Evolutionary conservation across 352 stramenopile genomes (phyloP).

Genomic region (Discostella stelligera): DNA sequence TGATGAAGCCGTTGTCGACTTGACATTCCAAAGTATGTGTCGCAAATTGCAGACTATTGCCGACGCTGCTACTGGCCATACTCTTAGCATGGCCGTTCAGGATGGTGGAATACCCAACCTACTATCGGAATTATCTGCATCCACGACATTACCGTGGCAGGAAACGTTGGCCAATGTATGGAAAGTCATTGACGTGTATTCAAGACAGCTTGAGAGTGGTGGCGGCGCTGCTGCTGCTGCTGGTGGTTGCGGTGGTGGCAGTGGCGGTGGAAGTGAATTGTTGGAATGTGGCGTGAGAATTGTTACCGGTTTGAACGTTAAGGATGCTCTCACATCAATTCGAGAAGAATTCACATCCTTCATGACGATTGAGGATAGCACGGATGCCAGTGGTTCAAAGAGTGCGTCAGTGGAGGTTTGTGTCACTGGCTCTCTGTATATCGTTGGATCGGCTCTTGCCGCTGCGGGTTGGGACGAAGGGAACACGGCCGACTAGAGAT

Average conservation of each 20-base stretch:
- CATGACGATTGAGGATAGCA: neutral
- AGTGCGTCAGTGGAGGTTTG: conserved; percentile 48
- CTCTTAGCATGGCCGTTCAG: neutral
- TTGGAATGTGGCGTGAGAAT: conserved; percentile 21
- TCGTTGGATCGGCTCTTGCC: conserved; percentile 71
- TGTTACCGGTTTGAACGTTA: conserved; percentile 18
- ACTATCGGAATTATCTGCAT: conserved; percentile 2
- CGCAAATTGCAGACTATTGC: conserved; percentile 14
- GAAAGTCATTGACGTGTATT: conserved; percentile 43
- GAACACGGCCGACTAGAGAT: neutral
- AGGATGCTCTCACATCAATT: conserved; percentile 31
- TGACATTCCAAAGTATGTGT: conserved; percentile 35
- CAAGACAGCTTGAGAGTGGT: neutral
- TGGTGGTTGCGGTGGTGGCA: neutral
- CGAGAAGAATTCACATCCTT: conserved; percentile 8
- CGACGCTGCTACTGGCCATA: conserved; percentile 5
- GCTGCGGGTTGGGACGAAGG: conserved; percentile 69
- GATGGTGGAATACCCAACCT: neutral
- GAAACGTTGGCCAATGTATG: conserved; percentile 68
- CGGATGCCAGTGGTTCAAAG: neutral
- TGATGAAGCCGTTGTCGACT: neutral
- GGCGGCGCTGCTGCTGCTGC: too few relatives aligned
- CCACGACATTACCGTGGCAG: conserved; percentile 53
- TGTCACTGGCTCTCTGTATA: conserved; percentile 76
- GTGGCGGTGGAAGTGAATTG: neutral